phyloP scores from a whole-genome alignment of 2,329 filamentous ascomycete genomes.

The Fusarium goolgardi region DNA sequence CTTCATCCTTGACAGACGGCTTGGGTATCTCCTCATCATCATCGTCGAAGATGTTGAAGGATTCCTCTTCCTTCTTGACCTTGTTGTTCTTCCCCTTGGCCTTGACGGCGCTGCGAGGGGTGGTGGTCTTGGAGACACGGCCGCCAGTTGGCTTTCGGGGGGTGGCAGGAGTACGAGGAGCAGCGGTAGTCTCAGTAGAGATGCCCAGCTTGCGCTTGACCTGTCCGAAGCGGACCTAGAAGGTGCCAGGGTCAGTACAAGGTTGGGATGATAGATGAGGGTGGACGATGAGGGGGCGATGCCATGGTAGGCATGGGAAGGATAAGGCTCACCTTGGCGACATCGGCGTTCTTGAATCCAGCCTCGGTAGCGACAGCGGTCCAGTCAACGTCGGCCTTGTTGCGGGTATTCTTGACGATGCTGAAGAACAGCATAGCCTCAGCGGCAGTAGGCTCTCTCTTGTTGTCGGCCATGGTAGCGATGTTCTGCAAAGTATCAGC shows the following conservation, averaged over 20 bases:
- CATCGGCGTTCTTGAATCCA: conserved; percentile 59
- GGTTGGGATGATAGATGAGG: background rate
- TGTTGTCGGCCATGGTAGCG: conserved; percentile 49
- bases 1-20: conserved; percentile 34
- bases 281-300: background rate
- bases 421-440: conserved; percentile 60
- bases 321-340: conserved; percentile 56
- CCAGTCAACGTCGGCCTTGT: conserved; percentile 63
- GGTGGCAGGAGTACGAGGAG: conserved; percentile 18
- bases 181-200: conserved; percentile 41
- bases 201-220: conserved; percentile 61
- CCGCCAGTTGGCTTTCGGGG: conserved; percentile 43
- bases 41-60: conserved; percentile 12
- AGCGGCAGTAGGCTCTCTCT: conserved; percentile 53
- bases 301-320: background rate
- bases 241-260: conserved; percentile 3
- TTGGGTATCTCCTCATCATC: conserved; percentile 35
- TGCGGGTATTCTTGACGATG: conserved; percentile 58
- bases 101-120: conserved; percentile 39
- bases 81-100: conserved; percentile 36
- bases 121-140: conserved; percentile 52
- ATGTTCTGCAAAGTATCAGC: conserved; percentile 15
- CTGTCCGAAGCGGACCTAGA: conserved; percentile 61
- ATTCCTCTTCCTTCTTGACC: conserved; percentile 43
- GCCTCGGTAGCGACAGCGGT: conserved; percentile 55